Evolutionary conservation across 2,329 filamentous ascomycete species (phyloP), one percentile per base, ranked within the genome.

Genomic region (Beauveria brongniartii): DNA sequence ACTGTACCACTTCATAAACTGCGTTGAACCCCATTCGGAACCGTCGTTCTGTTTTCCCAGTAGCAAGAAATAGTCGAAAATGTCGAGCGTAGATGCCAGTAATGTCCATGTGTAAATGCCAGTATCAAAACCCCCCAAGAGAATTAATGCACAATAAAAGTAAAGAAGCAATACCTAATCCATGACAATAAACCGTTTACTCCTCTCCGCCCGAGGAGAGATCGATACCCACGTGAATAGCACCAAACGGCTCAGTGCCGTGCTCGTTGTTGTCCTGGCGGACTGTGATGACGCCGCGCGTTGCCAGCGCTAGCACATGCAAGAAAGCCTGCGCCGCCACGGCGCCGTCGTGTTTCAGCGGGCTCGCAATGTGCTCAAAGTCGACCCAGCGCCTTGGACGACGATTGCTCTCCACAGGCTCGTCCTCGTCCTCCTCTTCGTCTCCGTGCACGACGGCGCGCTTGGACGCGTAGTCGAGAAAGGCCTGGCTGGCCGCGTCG

Each of bases 251-350:
- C 55, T 71, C 58, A 8, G 69, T 66, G 7, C 50, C 44, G 37
- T 72, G 61, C 6, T 67, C 65, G 26, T 71, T 69, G 30, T 72
- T 72, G 3, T 80, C 75, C 72, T 96, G 91, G 63, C 81, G 73
- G 5, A 92, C 84, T 20, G 74, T 70, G 50, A 93, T 74, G 60
- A 82, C 71, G 2, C 80, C 80, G 72, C 86, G 90, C 2, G 85
- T 91, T 6, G 84, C 86, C 48, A 94, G 79, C 12, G 82, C 79
- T 16, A 95, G 80, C 2, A 90, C 79, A 70, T 94, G 89, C 74
- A 89, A 84, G 69, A 91, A 88, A 0, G 86, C 90, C 70, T 92
- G 89, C 2, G 89, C 86, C 9, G 88, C 89, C 14, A 91, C 85
- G 34, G 83, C 75, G 41, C 77, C 80, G 34, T 82, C 84, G 47